Evolutionary conservation across 2,329 filamentous ascomycete species (phyloP).

Genomic region (Sporothrix protearum): DNA sequence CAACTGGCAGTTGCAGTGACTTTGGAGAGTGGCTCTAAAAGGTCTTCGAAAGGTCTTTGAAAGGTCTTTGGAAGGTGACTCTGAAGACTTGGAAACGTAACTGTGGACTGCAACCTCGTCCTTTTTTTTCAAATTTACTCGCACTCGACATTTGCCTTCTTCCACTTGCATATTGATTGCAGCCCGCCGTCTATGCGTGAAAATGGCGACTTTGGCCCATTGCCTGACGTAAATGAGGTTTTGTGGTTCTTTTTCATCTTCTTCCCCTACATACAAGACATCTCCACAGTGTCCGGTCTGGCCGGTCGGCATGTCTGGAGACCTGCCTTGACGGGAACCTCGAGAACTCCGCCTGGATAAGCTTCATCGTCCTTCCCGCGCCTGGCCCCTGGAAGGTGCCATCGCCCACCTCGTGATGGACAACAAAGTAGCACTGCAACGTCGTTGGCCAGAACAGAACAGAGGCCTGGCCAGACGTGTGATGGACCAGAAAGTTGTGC

Average conservation of each 20-base stretch:
- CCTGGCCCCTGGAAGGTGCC: neutral
- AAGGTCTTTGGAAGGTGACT: no score
- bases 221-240: neutral
- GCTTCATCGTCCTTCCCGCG: constrained; percentile 13
- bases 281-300: no score
- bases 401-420: neutral
- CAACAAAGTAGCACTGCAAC: neutral
- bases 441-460: neutral
- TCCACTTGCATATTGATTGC: neutral
- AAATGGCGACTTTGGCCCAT: no score
- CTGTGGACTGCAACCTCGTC: neutral
- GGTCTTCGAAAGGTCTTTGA: no score
- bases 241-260: neutral
- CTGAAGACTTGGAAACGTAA: no score
- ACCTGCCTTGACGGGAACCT: neutral
- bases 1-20: no score
- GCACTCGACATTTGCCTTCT: no score
- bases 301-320: no score
- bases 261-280: no score
- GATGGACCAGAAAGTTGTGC: neutral
- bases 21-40: no score
- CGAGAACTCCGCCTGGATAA: neutral
- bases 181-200: neutral
- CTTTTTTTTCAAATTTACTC: no score
- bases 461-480: neutral